A percentile compares a stretch with the other conserved stretches of the same genome.
These are phyloP conservation scores for Pisolithus thermaeus DNA, from an alignment of 1,284 basidiomycete species.

Conservation along the genomic window DNA sequence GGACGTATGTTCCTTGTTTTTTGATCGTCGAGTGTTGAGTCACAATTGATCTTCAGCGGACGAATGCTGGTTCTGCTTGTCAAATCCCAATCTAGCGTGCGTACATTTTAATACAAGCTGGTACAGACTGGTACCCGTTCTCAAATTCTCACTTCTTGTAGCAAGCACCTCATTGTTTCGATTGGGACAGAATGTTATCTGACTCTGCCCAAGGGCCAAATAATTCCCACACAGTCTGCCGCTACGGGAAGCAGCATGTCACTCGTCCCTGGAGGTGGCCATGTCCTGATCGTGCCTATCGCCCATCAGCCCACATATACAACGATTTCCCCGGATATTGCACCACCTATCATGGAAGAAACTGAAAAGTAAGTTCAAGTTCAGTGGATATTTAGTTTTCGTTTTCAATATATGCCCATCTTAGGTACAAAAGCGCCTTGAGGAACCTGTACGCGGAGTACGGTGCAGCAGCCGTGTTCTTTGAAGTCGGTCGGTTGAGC, in stretches of 20 bases:
- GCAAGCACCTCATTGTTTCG: conserved; percentile 90
- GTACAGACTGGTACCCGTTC: not conserved
- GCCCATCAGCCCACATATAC: conserved; percentile 57
- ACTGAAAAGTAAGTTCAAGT: conserved; percentile 53
- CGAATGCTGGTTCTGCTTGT: conserved; percentile 95
- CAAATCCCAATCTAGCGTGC: conserved; percentile 83
- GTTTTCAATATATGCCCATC: not conserved
- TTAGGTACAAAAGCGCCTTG: conserved; percentile 77
- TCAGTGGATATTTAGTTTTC: not conserved
- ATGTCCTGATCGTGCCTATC: conserved; percentile 87
- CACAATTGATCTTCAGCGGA: conserved; percentile 47
- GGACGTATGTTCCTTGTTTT: conserved; percentile 47
- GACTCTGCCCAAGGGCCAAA: conserved; percentile 89
- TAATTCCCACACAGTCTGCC: conserved; percentile 70
- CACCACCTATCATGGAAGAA: conserved; percentile 72
- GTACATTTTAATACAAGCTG: conserved; percentile 20
- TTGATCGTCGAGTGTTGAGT: not conserved
- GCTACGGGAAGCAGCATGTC: conserved; percentile 34
- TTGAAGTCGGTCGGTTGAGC: conserved; percentile 82
- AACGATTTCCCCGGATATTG: conserved; percentile 71
- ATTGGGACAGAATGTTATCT: conserved; percentile 92
- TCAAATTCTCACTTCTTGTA: conserved; percentile 26
- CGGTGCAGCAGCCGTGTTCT: conserved; percentile 65
- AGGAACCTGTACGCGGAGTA: conserved; percentile 68
- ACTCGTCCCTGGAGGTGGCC: conserved; percentile 85